phyloP scores from a whole-genome alignment of 2,329 filamentous ascomycete genomes.

The Trichoderma guizhouense region DNA sequence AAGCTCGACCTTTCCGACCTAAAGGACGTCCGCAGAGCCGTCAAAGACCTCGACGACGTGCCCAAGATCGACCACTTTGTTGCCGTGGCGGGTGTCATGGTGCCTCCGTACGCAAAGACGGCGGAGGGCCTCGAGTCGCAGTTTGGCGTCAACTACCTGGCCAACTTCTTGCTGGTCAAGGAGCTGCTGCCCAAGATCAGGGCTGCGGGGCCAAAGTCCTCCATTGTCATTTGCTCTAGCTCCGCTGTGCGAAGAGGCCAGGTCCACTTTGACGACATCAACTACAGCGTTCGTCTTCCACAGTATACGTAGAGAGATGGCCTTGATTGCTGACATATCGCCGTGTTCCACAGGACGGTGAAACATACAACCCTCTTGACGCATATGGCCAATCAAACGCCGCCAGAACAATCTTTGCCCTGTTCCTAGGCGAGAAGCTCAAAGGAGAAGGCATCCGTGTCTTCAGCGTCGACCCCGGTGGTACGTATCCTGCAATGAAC shows the following conservation, averaged over 20 bases:
- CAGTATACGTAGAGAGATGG: not conserved
- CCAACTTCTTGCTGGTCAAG: slow-evolving; percentile 51
- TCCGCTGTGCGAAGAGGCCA: slow-evolving; percentile 1
- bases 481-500: not conserved
- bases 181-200: slow-evolving; percentile 39
- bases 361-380: not conserved
- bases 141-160: slow-evolving; percentile 51
- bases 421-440: slow-evolving; percentile 15
- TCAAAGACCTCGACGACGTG: slow-evolving; percentile 6
- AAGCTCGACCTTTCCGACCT: slow-evolving; percentile 9
- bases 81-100: slow-evolving; percentile 18
- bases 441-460: slow-evolving; percentile 10
- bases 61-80: slow-evolving; percentile 16
- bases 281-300: not conserved
- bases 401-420: slow-evolving; percentile 18
- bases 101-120: slow-evolving; percentile 18
- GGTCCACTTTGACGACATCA: slow-evolving; percentile 12
- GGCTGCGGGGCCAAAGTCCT: slow-evolving; percentile 8
- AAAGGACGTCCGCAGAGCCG: not conserved
- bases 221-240: slow-evolving; percentile 12
- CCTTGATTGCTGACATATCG: not conserved
- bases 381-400: slow-evolving; percentile 19
- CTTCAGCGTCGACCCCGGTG: slow-evolving; percentile 20
- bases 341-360: not conserved
- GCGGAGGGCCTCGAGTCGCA: slow-evolving; percentile 33